Conservation (phyloP, 1,139 yeast species). For the Taiozyma sp. region DNA sequence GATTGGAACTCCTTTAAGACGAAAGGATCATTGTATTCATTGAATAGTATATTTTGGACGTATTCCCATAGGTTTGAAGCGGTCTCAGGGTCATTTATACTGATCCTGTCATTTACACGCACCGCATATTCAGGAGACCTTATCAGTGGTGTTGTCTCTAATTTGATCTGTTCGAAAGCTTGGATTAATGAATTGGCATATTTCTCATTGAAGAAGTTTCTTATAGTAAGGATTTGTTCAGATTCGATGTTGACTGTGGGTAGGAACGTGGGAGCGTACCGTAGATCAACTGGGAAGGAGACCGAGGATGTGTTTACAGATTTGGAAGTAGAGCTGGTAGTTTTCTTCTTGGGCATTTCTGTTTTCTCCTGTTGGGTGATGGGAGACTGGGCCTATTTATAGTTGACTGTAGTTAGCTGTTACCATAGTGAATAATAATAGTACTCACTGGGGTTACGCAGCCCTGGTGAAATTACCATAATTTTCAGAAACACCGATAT, state of each 20-base stretch:
- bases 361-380: too few species aligned
- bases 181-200: constrained; percentile 42
- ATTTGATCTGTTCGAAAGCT: constrained; percentile 28
- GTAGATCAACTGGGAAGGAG: constrained; percentile 4
- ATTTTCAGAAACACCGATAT: not conserved
- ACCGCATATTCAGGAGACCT: constrained; percentile 55
- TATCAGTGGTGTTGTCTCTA: constrained; percentile 47
- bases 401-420: too few species aligned
- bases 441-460: too few species aligned
- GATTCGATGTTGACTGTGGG: constrained; percentile 5
- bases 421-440: too few species aligned
- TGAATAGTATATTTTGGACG: constrained; percentile 29
- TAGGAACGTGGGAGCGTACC: constrained; percentile 3
- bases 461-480: too few species aligned
- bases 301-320: not conserved
- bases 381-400: too few species aligned
- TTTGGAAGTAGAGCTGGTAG: not conserved
- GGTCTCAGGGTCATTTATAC: constrained; percentile 36
- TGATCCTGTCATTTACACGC: constrained; percentile 51
- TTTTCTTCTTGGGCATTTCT: not conserved
- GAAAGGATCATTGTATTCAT: constrained; percentile 11
- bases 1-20: constrained; percentile 33
- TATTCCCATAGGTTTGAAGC: constrained; percentile 44
- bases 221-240: constrained; percentile 43
- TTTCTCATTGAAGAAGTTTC: constrained; percentile 38